phyloP scores from a whole-genome alignment of 345 rosid genomes.

The Lagerstroemia speciosa region DNA sequence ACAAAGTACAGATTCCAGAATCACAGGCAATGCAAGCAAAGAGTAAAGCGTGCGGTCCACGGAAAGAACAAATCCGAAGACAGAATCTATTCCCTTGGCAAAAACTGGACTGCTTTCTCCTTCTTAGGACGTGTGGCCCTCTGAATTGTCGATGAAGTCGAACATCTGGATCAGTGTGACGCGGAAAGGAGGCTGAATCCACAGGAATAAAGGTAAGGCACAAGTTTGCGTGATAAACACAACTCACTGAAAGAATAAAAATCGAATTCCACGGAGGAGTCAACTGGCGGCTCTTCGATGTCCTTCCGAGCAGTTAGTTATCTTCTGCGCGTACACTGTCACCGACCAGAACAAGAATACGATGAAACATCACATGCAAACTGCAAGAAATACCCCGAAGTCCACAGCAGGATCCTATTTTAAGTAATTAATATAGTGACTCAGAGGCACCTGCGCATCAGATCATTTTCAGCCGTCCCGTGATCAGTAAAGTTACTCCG shows the following conservation, averaged over 20 bases:
- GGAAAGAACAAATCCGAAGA: neutral
- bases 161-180: neutral
- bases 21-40: neutral
- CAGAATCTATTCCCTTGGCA: conserved; percentile 4
- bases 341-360: neutral
- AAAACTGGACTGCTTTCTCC: neutral
- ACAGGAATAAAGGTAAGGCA: neutral
- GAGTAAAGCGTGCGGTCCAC: conserved; percentile 3
- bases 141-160: neutral
- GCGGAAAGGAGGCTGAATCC: neutral
- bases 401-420: too few species aligned
- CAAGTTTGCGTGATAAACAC: too few species aligned
- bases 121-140: neutral
- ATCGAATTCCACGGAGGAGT: neutral
- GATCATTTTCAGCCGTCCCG: too few species aligned
- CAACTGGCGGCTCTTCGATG: conserved; percentile 37
- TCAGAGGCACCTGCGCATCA: too few species aligned
- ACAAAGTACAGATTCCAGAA: conserved; percentile 10
- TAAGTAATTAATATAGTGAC: too few species aligned
- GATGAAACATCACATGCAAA: neutral
- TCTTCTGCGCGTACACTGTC: conserved; percentile 89
- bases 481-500: too few species aligned
- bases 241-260: too few species aligned
- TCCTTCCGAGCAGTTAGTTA: conserved; percentile 81
- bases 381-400: neutral